A percentile compares a stretch with the other conserved stretches of the same genome.
Evolutionary conservation across 1,284 basidiomycete genomes (phyloP).

Genomic region (Microbotryomycetes sp.): DNA sequence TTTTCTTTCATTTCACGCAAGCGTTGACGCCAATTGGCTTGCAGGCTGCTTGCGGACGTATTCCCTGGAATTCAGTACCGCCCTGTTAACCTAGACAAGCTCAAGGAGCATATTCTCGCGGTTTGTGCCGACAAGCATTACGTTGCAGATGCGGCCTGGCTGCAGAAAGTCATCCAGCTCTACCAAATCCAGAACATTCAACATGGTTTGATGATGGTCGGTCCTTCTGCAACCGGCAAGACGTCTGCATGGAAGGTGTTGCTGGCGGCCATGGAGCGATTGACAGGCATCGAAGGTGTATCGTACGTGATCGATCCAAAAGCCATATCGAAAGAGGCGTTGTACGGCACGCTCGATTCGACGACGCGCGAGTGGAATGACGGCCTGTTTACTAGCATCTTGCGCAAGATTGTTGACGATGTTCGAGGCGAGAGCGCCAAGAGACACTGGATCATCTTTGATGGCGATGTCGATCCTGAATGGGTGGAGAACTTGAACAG

Average conservation of each 20-base stretch:
- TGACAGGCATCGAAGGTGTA: slow-evolving; percentile 88
- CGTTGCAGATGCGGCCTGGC: slow-evolving; percentile 81
- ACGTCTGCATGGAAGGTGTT: slow-evolving; percentile 96
- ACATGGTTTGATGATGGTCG: slow-evolving; percentile 99
- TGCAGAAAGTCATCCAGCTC: slow-evolving; percentile 91
- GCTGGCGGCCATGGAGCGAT: slow-evolving; percentile 77
- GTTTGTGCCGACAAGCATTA: slow-evolving; percentile 83
- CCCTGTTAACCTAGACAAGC: slow-evolving; percentile 77
- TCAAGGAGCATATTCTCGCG: slow-evolving; percentile 74
- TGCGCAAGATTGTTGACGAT: slow-evolving; percentile 97
- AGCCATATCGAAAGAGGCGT: slow-evolving; percentile 95
- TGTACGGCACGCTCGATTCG: slow-evolving; percentile 94
- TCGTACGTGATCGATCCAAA: slow-evolving; percentile 98
- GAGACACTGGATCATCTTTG: slow-evolving; percentile 99
- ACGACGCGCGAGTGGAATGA: slow-evolving; percentile 99
- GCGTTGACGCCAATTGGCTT: neutral
- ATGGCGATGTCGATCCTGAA: slow-evolving; percentile 98
- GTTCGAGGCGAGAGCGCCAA: slow-evolving; percentile 95
- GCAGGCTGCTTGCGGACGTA: slow-evolving; percentile 88
- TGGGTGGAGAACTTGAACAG: slow-evolving; percentile 99
- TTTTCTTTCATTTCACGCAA: neutral
- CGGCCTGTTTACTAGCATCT: slow-evolving; percentile 93
- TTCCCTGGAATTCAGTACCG: slow-evolving; percentile 93
- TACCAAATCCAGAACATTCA: slow-evolving; percentile 99
- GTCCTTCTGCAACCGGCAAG: slow-evolving; percentile 93